Base-by-base conservation (phyloP, 129 eudicot genomes). In the Flaveria bidentis region DNA sequence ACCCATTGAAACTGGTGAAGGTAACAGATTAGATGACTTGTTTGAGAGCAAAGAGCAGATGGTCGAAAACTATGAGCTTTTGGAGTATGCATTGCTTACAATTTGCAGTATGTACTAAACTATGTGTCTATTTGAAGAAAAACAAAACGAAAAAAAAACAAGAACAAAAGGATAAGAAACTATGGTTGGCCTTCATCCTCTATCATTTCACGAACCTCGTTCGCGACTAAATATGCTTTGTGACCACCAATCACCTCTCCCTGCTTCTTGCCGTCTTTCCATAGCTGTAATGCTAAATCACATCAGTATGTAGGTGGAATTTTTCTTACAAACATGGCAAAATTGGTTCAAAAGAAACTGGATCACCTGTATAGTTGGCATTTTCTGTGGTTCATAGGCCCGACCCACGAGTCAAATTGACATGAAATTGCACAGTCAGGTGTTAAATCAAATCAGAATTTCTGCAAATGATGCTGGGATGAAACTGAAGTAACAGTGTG, bases 331-430 rank as follows among this genome's bases (percentile, higher is more conserved):
- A 33, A 52, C 39, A 30, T 22, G n/a, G 5, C 20, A 33, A 28
- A 26, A 26, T 55, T 1, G 17, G 45, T 30, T 9, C n/a, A 39
- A 60, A 47, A 18, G 12, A 67, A 20, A 20, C 42, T 14, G 55
- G 49, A 71, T 10, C 71, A 92, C 97, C 97, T 92, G 97, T 83
- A 92, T 77, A n/a, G 88, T 89, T 14, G 97, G 97, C 97, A 92
- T 89, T 86, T 87, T 89, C 97, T 92, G 90, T 71, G 6, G 58
- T 28, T 53, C 15, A 84, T 83, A 51, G 17, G 16, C 36, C 65
- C 13, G 18, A 26, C 1, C 61, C 28, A 55, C 42, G 46, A 23
- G 62, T 55, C 52, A 9, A 62, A 56, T 61, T 68, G n/a, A 79
- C 89, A 88, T 84, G 83, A 72, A 86, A 86, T 78, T 70, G 69